These are phyloP conservation scores for Isatis lusitanica DNA, from an alignment of 441 rosid genomes.

Conservation along the genomic window DNA sequence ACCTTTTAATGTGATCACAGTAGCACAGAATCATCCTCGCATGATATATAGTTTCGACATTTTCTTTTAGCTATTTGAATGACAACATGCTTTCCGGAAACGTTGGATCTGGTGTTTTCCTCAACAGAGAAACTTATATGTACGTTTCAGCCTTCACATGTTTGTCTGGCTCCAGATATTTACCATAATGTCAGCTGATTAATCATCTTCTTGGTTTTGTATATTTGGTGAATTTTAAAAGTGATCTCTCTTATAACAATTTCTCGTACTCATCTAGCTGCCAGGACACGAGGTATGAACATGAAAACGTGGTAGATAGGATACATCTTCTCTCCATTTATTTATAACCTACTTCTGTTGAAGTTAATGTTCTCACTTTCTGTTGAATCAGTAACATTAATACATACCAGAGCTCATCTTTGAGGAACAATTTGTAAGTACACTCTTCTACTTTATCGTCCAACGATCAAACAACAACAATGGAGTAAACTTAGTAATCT, in stretches of 20 bases:
- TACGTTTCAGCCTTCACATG: constrained; percentile 10
- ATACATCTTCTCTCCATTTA: not conserved
- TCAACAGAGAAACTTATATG: not conserved
- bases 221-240: constrained; percentile 20
- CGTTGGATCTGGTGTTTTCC: constrained; percentile 42
- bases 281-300: constrained; percentile 40
- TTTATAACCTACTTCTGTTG: constrained; percentile 22
- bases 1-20: not conserved
- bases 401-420: constrained; percentile 54
- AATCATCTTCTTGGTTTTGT: not conserved
- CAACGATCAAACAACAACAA: not conserved
- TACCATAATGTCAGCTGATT: not conserved
- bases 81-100: constrained; percentile 61
- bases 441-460: not conserved
- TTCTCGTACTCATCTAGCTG: constrained; percentile 55
- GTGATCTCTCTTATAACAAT: constrained; percentile 81
- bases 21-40: not conserved
- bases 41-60: not conserved
- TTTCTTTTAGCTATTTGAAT: constrained; percentile 53
- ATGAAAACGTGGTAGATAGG: not conserved
- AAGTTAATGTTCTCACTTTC: not conserved
- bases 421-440: constrained; percentile 45
- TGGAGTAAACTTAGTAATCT: not conserved
- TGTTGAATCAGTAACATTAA: constrained; percentile 66
- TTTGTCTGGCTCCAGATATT: not conserved